These are phyloP conservation scores for Astrothelium macrocarpum DNA, from an alignment of 495 filamentous ascomycete species.

Conservation along the genomic window DNA sequence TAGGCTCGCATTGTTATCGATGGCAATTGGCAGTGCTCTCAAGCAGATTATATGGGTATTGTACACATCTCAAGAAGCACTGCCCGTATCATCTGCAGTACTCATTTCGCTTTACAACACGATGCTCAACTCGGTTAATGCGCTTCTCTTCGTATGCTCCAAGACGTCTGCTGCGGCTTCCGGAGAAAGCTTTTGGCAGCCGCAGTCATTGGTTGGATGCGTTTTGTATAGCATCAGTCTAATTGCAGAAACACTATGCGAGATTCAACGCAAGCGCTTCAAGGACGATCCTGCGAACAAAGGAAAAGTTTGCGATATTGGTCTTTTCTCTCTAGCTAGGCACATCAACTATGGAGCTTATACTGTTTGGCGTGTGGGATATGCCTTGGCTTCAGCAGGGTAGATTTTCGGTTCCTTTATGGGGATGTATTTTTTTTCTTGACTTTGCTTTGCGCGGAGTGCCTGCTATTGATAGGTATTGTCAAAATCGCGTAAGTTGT, in stretches of 20 bases:
- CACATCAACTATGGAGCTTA: constrained; percentile 28
- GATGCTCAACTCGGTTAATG: constrained; percentile 34
- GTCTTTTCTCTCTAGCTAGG: constrained; percentile 21
- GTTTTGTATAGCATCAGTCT: constrained; percentile 19
- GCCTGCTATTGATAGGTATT: constrained; percentile 22
- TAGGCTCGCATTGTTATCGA: constrained; percentile 36
- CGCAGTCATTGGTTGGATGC: constrained; percentile 21
- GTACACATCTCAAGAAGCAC: constrained; percentile 35
- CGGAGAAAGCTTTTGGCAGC: constrained; percentile 21
- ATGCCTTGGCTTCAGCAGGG: constrained; percentile 22
- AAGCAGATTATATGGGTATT: constrained; percentile 44
- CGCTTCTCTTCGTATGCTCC: constrained; percentile 22
- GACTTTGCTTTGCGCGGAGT: constrained; percentile 19
- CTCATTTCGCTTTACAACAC: constrained; percentile 39
- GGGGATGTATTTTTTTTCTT: constrained; percentile 10
- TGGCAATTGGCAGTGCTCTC: constrained; percentile 40
- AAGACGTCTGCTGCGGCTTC: constrained; percentile 16
- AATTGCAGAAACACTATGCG: constrained; percentile 16
- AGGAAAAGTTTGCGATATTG: constrained; percentile 19
- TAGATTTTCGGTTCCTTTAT: constrained; percentile 18
- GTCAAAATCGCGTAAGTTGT: constrained; percentile 11
- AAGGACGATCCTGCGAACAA: constrained; percentile 23
- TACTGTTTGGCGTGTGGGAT: constrained; percentile 23
- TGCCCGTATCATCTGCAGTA: constrained; percentile 31
- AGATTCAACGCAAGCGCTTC: constrained; percentile 17